Conservation (phyloP, 208 protist genomes). For the Trypanosoma brucei region DNA sequence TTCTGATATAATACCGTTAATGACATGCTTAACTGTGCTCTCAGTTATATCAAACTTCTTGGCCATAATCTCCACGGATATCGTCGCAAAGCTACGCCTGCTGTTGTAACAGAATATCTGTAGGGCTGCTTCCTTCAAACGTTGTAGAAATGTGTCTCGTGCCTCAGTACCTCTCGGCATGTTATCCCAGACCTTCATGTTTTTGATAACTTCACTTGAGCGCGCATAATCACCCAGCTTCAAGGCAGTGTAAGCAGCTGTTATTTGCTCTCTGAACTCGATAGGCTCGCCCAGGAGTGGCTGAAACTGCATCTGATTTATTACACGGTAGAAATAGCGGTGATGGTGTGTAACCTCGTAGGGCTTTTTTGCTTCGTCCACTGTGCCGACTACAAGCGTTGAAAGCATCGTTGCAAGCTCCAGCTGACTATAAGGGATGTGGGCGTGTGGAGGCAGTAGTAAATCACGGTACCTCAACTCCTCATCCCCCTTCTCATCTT, state of each 20-base stretch:
- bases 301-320: slow-evolving; percentile 37
- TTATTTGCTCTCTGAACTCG: slow-evolving; percentile 59
- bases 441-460: slow-evolving; percentile 46
- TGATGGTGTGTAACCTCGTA: slow-evolving; percentile 66
- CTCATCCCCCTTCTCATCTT: slow-evolving; percentile 34
- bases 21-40: slow-evolving; percentile 46
- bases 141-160: slow-evolving; percentile 39
- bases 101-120: slow-evolving; percentile 77
- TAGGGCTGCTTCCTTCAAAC: slow-evolving; percentile 70
- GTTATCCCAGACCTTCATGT: slow-evolving; percentile 55
- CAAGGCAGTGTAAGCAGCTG: slow-evolving; percentile 59
- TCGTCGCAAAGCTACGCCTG: slow-evolving; percentile 69
- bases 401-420: slow-evolving; percentile 78
- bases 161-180: slow-evolving; percentile 52
- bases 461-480: slow-evolving; percentile 59
- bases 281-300: slow-evolving; percentile 56
- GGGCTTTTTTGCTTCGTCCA: slow-evolving; percentile 73
- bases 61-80: slow-evolving; percentile 69
- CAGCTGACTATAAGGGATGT: slow-evolving; percentile 60
- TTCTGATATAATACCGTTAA: slow-evolving; percentile 76
- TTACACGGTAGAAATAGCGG: slow-evolving; percentile 63
- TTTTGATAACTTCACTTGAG: slow-evolving; percentile 52
- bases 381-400: slow-evolving; percentile 64
- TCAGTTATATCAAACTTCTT: slow-evolving; percentile 74
- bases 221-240: slow-evolving; percentile 64